Percentiles rank a stretch among this genome's conserved stretches.
Conservation (phyloP, 768 basidiomycete genomes). For the Mycena sanguinolenta region DNA sequence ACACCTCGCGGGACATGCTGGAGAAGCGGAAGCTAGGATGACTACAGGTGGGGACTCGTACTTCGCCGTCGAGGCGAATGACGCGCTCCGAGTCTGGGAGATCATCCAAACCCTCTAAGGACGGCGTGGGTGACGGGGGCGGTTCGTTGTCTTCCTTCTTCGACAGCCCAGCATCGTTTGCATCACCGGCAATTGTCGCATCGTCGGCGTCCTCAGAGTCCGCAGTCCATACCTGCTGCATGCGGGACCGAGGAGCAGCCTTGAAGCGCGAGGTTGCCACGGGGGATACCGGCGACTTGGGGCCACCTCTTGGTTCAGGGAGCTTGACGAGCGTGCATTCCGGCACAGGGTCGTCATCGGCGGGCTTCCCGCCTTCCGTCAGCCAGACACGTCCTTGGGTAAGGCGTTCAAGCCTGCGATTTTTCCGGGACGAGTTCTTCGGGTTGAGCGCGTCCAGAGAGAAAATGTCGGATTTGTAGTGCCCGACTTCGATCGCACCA, state of each 20-base stretch:
- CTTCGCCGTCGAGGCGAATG: slow-evolving; percentile 35
- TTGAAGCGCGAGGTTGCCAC: not conserved
- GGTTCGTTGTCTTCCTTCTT: slow-evolving; percentile 1
- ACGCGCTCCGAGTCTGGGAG: slow-evolving; percentile 26
- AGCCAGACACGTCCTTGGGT: slow-evolving; percentile 28
- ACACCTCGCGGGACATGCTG: slow-evolving; percentile 34
- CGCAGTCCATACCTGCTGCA: slow-evolving; percentile 28
- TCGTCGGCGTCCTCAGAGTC: slow-evolving; percentile 7
- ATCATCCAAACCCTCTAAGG: slow-evolving; percentile 26
- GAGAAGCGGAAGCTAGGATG: slow-evolving; percentile 36
- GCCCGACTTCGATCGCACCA: slow-evolving; percentile 31
- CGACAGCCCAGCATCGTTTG: not conserved
- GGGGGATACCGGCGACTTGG: slow-evolving; percentile 15
- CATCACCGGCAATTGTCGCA: not conserved
- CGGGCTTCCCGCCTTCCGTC: slow-evolving; percentile 8
- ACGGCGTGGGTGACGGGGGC: slow-evolving; percentile 25
- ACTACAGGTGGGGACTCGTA: slow-evolving; percentile 31
- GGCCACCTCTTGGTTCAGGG: not conserved
- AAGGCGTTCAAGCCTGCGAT: slow-evolving; percentile 25
- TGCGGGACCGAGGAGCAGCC: slow-evolving; percentile 23
- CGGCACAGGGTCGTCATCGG: slow-evolving; percentile 24
- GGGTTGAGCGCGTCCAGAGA: slow-evolving; percentile 30
- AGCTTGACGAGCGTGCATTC: slow-evolving; percentile 25
- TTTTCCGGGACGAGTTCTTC: slow-evolving; percentile 29
- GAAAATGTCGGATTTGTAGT: slow-evolving; percentile 30